Evolutionary conservation across 2,329 filamentous ascomycete species (phyloP).

Genomic region (Ceratocystis ficicola): DNA sequence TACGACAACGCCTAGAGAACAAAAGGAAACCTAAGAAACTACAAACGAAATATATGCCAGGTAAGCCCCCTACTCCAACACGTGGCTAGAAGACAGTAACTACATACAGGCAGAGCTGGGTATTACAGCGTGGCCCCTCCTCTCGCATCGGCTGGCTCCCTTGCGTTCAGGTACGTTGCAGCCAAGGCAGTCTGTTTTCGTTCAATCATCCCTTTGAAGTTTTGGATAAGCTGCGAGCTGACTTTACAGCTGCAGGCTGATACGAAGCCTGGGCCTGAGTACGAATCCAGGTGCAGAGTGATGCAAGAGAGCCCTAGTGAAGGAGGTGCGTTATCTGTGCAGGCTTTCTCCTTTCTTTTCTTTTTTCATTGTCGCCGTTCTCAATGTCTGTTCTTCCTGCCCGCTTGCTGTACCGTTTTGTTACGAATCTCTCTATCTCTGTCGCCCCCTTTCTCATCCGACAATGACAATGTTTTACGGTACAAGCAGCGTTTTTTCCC

Average conservation of each 20-base stretch:
- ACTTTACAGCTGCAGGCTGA: not conserved
- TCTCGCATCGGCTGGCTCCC: not conserved
- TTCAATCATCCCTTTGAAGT: not conserved
- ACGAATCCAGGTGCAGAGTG: not conserved
- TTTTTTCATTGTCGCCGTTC: not conserved
- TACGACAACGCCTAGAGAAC: not conserved
- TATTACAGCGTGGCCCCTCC: not conserved
- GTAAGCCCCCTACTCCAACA: not conserved
- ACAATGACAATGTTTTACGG: not conserved
- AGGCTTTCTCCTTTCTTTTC: too few species aligned
- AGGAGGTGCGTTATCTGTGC: not conserved
- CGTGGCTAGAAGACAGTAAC: not conserved
- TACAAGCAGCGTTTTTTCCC: not conserved
- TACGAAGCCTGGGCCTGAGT: not conserved
- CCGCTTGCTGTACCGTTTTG: not conserved
- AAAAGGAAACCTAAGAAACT: not conserved
- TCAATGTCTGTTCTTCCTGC: not conserved
- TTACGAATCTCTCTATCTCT: not conserved
- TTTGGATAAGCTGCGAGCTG: not conserved
- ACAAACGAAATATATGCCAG: not conserved
- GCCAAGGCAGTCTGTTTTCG: not conserved
- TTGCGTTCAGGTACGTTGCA: not conserved
- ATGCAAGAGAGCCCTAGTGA: not conserved
- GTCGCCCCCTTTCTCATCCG: not conserved
- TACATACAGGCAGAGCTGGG: not conserved